Percentiles rank a stretch among this genome's conserved stretches.
phyloP scores from a whole-genome alignment of 129 eudicot species.

The Cynara cardunculus region DNA sequence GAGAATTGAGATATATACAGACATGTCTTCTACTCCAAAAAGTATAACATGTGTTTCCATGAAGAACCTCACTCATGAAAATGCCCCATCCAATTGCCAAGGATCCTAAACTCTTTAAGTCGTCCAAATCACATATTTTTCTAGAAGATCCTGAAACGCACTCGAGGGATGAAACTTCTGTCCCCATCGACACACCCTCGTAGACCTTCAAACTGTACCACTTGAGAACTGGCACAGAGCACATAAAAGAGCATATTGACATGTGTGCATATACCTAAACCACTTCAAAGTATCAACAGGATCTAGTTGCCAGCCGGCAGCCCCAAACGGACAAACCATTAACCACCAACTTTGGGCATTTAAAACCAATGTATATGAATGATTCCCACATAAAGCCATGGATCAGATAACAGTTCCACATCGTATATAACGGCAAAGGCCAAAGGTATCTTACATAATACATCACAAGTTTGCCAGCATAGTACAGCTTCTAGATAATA shows the following conservation, averaged over 20 bases:
- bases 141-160: neutral
- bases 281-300: neutral
- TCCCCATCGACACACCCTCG: neutral
- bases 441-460: constrained; percentile 13
- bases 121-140: neutral
- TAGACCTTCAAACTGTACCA: neutral
- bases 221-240: neutral
- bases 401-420: neutral
- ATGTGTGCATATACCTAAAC: neutral
- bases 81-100: too few relatives aligned
- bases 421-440: constrained; percentile 13
- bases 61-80: too few relatives aligned
- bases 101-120: too few relatives aligned
- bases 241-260: neutral
- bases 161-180: neutral
- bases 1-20: too few relatives aligned
- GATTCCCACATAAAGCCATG: constrained; percentile 9
- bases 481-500: neutral
- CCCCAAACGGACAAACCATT: neutral
- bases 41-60: too few relatives aligned
- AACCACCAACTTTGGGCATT: neutral
- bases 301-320: constrained; percentile 21
- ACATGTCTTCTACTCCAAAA: too few relatives aligned
- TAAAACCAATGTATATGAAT: neutral
- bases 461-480: neutral